Evolutionary conservation across 2,329 filamentous ascomycete genomes (phyloP).

Genomic region (Exophiala viscosa): DNA sequence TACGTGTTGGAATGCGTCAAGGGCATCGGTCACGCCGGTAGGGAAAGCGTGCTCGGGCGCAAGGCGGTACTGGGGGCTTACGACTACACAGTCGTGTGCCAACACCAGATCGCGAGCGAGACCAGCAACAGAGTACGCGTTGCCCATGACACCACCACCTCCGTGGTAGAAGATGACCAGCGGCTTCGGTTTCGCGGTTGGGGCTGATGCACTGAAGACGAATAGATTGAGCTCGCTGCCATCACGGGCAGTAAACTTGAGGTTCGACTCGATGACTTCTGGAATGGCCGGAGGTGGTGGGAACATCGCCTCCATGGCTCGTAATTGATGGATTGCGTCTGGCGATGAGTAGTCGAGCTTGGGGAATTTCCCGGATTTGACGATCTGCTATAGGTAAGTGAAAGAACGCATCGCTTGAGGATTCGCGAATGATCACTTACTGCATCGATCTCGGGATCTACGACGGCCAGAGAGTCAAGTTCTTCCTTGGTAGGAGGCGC

Average conservation of each 20-base stretch:
- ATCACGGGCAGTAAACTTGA: slow-evolving; percentile 25
- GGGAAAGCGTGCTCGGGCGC: slow-evolving; percentile 49
- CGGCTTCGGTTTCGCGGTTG: slow-evolving; percentile 7
- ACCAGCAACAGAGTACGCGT: slow-evolving; percentile 20
- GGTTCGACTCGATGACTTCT: slow-evolving; percentile 4
- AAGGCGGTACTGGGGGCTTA: slow-evolving; percentile 33
- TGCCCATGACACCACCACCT: slow-evolving; percentile 26
- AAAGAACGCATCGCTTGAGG: too few species aligned
- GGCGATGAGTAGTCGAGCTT: slow-evolving; percentile 2
- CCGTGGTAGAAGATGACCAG: slow-evolving; percentile 25
- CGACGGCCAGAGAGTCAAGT: too few species aligned
- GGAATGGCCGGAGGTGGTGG: slow-evolving; percentile 1
- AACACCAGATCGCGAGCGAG: slow-evolving; percentile 19
- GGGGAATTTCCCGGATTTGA: slow-evolving; percentile 6
- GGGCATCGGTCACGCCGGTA: slow-evolving; percentile 41
- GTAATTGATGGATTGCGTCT: slow-evolving; percentile 1
- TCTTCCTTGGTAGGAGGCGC: too few species aligned
- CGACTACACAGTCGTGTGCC: slow-evolving; percentile 24
- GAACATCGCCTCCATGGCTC: slow-evolving; percentile 1
- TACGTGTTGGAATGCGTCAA: slow-evolving; percentile 46
- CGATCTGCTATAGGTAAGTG: not conserved
- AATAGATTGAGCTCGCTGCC: slow-evolving; percentile 17
- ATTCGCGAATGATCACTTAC: too few species aligned
- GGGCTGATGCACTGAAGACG: slow-evolving; percentile 18
- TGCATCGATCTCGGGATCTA: too few species aligned